phyloP scores from a whole-genome alignment of 495 filamentous ascomycete species.

The Poronia punctata region DNA sequence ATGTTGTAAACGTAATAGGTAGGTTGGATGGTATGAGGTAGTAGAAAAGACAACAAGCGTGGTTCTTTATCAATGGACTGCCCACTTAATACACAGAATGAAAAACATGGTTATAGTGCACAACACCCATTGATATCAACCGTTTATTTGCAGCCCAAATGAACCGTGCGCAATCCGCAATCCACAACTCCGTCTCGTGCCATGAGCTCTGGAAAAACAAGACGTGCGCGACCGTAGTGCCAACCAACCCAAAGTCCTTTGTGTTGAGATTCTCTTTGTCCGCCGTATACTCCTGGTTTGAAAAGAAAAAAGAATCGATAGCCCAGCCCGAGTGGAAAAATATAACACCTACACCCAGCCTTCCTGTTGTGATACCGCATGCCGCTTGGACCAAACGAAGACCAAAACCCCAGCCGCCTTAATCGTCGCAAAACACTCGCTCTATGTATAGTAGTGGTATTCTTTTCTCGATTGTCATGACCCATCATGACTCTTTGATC shows the following conservation, averaged over 20 bases:
- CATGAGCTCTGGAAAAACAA: slow-evolving; percentile 24
- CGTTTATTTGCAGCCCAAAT: slow-evolving; percentile 29
- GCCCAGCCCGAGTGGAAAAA: slow-evolving; percentile 21
- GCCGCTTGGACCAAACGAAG: slow-evolving; percentile 24
- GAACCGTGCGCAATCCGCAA: slow-evolving; percentile 25
- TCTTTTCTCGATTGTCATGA: slow-evolving; percentile 31
- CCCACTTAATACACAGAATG: slow-evolving; percentile 9
- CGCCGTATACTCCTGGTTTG: slow-evolving; percentile 27
- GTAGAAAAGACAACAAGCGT: not conserved
- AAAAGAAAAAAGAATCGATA: too few relatives aligned
- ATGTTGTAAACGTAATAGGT: too few relatives aligned
- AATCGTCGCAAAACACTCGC: slow-evolving; percentile 29
- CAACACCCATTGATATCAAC: slow-evolving; percentile 25
- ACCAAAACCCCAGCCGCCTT: slow-evolving; percentile 20
- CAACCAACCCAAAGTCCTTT: slow-evolving; percentile 21
- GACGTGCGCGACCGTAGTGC: slow-evolving; percentile 19
- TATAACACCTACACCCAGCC: slow-evolving; percentile 21
- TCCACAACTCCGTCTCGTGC: slow-evolving; percentile 28
- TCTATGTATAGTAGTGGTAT: slow-evolving; percentile 30
- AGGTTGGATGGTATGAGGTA: too few relatives aligned
- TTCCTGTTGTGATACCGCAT: slow-evolving; percentile 23
- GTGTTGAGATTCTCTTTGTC: slow-evolving; percentile 25
- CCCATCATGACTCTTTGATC: slow-evolving; percentile 30
- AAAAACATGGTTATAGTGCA: slow-evolving; percentile 5
- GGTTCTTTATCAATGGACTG: slow-evolving; percentile 7